These are phyloP conservation scores for Tylopilus balloui DNA, from an alignment of 768 basidiomycete genomes.

Conservation along the genomic window DNA sequence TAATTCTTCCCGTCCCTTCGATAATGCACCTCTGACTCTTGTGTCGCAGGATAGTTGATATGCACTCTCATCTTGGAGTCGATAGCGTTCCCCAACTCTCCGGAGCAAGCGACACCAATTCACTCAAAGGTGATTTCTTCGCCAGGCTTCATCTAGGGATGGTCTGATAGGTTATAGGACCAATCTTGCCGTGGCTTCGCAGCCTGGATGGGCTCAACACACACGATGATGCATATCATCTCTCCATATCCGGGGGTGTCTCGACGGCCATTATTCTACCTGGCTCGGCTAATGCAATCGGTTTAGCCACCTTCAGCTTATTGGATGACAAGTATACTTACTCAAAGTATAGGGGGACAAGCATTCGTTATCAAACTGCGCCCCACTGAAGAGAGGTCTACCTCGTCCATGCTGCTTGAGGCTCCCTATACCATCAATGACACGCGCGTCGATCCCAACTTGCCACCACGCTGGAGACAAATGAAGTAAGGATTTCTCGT, in stretches of 20 bases:
- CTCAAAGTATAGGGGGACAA: constrained; percentile 60
- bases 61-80: constrained; percentile 80
- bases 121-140: constrained; percentile 40
- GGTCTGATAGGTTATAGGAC: constrained; percentile 29
- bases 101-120: constrained; percentile 58
- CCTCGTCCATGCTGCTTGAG: constrained; percentile 80
- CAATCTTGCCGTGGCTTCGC: constrained; percentile 73
- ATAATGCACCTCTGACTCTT: constrained; percentile 33
- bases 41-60: constrained; percentile 46
- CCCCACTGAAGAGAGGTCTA: constrained; percentile 67
- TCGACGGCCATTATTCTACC: constrained; percentile 82
- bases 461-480: constrained; percentile 67
- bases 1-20: constrained; percentile 31
- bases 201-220: constrained; percentile 84
- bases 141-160: neutral
- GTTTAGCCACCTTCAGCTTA: constrained; percentile 35
- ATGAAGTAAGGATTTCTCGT: constrained; percentile 54
- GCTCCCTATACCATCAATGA: constrained; percentile 64
- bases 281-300: constrained; percentile 72
- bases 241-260: constrained; percentile 83
- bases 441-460: constrained; percentile 34
- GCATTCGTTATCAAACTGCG: constrained; percentile 85
- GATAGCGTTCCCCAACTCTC: constrained; percentile 51
- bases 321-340: constrained; percentile 6
- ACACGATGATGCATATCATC: constrained; percentile 68